Conservation (phyloP, 2,329 filamentous ascomycete species). For the Hymenotorrendiella dingleyae region DNA sequence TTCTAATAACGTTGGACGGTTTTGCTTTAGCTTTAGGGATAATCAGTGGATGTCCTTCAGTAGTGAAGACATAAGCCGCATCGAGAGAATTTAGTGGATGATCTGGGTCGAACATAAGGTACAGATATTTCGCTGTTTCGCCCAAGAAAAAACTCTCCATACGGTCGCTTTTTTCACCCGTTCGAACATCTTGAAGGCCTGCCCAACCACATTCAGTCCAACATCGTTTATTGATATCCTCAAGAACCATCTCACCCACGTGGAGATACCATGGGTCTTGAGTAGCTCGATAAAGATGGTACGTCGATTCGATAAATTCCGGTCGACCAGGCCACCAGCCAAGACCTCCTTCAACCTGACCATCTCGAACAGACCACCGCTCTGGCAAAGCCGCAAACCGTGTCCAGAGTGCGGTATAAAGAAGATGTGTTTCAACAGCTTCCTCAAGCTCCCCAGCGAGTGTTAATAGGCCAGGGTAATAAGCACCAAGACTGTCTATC, state of each 20-base stretch:
- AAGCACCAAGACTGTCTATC: slow-evolving; percentile 94
- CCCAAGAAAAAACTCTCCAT: slow-evolving; percentile 99
- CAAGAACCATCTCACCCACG: slow-evolving; percentile 89
- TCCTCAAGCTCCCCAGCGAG: slow-evolving; percentile 87
- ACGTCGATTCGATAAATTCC: slow-evolving; percentile 95
- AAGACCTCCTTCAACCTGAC: slow-evolving; percentile 77
- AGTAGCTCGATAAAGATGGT: slow-evolving; percentile 90
- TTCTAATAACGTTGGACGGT: slow-evolving; percentile 8
- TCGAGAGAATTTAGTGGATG: slow-evolving; percentile 87
- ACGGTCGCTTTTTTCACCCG: slow-evolving; percentile 80
- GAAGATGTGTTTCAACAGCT: slow-evolving; percentile 80
- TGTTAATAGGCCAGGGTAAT: slow-evolving; percentile 83
- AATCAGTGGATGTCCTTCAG: slow-evolving; percentile 88
- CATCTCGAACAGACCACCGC: slow-evolving; percentile 82
- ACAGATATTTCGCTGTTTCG: slow-evolving; percentile 94
- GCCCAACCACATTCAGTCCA: slow-evolving; percentile 92
- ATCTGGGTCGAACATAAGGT: slow-evolving; percentile 77
- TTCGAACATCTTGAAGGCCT: slow-evolving; percentile 74
- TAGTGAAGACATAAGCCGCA: slow-evolving; percentile 86
- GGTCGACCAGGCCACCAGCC: slow-evolving; percentile 94
- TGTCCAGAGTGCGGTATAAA: slow-evolving; percentile 92
- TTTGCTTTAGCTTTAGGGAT: slow-evolving; percentile 55
- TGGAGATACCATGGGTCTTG: slow-evolving; percentile 94
- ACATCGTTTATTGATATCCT: slow-evolving; percentile 82
- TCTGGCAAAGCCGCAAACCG: slow-evolving; percentile 91